Evolutionary conservation across 106 monocot species (phyloP).

Genomic region (Platanthera zijinensis): DNA sequence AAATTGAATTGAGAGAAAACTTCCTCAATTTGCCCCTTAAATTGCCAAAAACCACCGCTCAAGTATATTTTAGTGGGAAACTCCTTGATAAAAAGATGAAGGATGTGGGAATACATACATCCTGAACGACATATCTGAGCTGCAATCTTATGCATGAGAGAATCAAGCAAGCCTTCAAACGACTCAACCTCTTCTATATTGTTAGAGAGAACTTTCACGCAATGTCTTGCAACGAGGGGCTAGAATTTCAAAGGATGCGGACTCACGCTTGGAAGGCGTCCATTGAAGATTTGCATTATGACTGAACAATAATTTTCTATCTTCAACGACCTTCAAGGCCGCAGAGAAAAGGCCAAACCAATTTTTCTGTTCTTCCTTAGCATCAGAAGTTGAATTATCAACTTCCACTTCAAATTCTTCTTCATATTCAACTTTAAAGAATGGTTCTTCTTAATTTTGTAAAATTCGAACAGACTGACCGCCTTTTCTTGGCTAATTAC

Average conservation of each 20-base stretch:
- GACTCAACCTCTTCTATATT: slow-evolving; percentile 50
- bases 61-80: slow-evolving; percentile 35
- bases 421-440: slow-evolving; percentile 33
- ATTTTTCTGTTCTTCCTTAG: slow-evolving; percentile 17
- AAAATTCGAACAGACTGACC: slow-evolving; percentile 7
- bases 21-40: slow-evolving; percentile 38
- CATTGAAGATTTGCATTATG: slow-evolving; percentile 23
- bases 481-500: neutral
- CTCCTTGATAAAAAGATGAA: slow-evolving; percentile 33
- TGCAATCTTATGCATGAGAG: slow-evolving; percentile 26
- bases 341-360: slow-evolving; percentile 69
- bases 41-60: slow-evolving; percentile 60
- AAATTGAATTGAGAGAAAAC: slow-evolving; percentile 31
- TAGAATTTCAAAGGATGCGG: neutral
- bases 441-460: slow-evolving; percentile 28
- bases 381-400: slow-evolving; percentile 11
- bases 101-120: slow-evolving; percentile 45
- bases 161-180: slow-evolving; percentile 42
- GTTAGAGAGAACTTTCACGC: slow-evolving; percentile 32
- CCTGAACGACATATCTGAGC: slow-evolving; percentile 31
- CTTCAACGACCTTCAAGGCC: slow-evolving; percentile 45
- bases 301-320: slow-evolving; percentile 17
- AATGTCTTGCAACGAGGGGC: slow-evolving; percentile 26
- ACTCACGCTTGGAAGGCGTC: slow-evolving; percentile 18
- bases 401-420: slow-evolving; percentile 16